Conservation (phyloP, 192 early-diverging fungal genomes). For the Entophlyctis helioformis region DNA sequence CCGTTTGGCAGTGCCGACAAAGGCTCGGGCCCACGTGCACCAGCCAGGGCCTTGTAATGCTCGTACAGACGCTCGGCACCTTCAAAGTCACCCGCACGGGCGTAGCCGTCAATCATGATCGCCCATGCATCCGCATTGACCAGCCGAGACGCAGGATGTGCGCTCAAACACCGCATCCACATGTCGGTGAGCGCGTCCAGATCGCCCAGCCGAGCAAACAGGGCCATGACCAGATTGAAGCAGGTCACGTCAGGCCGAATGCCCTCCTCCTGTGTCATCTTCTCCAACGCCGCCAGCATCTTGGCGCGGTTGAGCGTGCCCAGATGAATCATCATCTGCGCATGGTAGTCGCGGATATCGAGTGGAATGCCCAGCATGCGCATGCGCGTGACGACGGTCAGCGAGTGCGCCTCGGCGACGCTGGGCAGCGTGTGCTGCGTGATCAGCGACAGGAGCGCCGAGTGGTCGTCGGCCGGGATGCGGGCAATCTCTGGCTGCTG, state of each 20-base stretch:
- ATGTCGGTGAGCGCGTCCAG: background rate
- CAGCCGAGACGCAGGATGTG: constrained; percentile 3
- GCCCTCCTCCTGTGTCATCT: constrained; percentile 2
- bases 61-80: constrained; percentile 2
- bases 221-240: constrained; percentile 10
- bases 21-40: background rate
- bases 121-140: constrained; percentile 16
- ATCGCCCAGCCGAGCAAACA: constrained; percentile 4
- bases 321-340: constrained; percentile 7
- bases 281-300: background rate
- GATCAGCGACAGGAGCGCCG: constrained; percentile 3
- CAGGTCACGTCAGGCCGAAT: constrained; percentile 7
- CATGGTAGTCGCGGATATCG: constrained; percentile 13
- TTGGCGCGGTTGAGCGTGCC: constrained; percentile 2
- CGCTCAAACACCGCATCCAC: constrained; percentile 2
- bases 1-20: too few relatives aligned
- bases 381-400: constrained; percentile 5
- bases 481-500: background rate
- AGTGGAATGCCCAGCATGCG: background rate
- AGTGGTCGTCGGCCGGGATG: constrained; percentile 12
- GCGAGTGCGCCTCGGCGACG: constrained; percentile 2
- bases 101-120: constrained; percentile 12
- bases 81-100: background rate
- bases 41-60: too few relatives aligned
- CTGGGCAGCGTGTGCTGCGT: constrained; percentile 5